phyloP scores from a whole-genome alignment of 371 early-diverging fungal species.

The Apophysomyces trapeziformis region DNA sequence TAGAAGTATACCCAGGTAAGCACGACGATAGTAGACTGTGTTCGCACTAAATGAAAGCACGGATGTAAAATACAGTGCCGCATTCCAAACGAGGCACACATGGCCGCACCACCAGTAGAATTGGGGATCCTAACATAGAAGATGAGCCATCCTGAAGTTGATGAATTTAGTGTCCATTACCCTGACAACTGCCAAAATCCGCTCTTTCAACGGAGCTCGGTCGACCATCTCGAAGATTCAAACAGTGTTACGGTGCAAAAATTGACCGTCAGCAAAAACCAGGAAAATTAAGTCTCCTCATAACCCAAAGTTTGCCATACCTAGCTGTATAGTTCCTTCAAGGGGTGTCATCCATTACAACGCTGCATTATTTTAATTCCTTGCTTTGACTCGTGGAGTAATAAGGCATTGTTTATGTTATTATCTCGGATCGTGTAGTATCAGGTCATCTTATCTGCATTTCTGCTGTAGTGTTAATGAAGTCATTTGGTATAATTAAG shows the following conservation, averaged over 20 bases:
- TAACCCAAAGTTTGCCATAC: too few species aligned
- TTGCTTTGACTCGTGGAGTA: too few species aligned
- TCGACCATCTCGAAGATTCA: neutral
- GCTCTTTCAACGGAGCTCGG: neutral
- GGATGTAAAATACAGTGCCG: conserved; percentile 42
- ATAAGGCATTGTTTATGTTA: too few species aligned
- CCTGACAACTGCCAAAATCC: conserved; percentile 3
- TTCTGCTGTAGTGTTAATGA: too few species aligned
- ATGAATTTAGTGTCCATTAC: neutral
- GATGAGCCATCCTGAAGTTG: neutral
- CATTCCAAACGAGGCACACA: conserved; percentile 37
- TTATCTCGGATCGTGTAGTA: too few species aligned
- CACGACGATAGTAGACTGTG: conserved; percentile 58
- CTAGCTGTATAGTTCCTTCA: too few species aligned
- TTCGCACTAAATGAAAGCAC: conserved; percentile 40
- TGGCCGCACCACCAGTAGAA: conserved; percentile 64
- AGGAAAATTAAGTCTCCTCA: too few species aligned
- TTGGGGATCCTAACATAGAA: conserved; percentile 49
- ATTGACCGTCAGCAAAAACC: neutral
- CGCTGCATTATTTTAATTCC: too few species aligned
- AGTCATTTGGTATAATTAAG: too few species aligned
- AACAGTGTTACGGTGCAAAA: neutral
- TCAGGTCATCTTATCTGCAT: too few species aligned
- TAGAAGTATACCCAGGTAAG: conserved; percentile 73
- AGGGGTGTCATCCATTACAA: too few species aligned